A percentile compares a stretch with the other conserved stretches of the same genome.
These are phyloP conservation scores for Saccharomycopsis schoenii DNA, from an alignment of 805 yeast genomes.

Conservation along the genomic window DNA sequence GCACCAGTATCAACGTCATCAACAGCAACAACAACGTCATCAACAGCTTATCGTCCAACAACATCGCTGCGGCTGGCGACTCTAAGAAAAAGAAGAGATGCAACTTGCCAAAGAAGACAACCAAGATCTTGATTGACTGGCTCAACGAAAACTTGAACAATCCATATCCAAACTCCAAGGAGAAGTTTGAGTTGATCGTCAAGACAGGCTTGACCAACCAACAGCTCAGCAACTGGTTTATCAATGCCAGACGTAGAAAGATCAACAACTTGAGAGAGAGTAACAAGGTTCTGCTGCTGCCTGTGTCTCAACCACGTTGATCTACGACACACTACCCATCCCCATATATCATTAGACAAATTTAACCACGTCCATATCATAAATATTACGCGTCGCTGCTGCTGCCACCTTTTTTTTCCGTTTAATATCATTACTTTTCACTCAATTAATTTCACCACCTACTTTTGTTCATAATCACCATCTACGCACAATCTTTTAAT, in stretches of 20 bases:
- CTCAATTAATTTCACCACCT: too few species aligned
- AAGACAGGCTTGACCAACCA: conserved; percentile 72
- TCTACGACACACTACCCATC: too few species aligned
- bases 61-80: not conserved
- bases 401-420: too few species aligned
- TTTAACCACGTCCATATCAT: too few species aligned
- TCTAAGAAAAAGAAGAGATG: conserved; percentile 40
- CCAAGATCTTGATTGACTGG: conserved; percentile 66
- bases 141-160: conserved; percentile 61
- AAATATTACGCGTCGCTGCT: too few species aligned
- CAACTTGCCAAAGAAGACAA: conserved; percentile 71
- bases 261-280: conserved; percentile 35
- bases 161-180: conserved; percentile 78
- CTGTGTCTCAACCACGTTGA: not conserved
- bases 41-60: too few species aligned
- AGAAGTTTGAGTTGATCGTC: conserved; percentile 57
- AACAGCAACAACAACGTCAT: not conserved
- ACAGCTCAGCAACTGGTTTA: conserved; percentile 81
- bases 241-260: conserved; percentile 74
- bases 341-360: not conserved
- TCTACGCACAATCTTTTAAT: too few species aligned
- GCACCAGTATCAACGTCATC: not conserved
- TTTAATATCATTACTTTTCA: too few species aligned
- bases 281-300: not conserved
- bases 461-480: too few species aligned